Evolutionary conservation across 441 rosid species (phyloP), one percentile per base, ranked within the genome.

Genomic region (Manihot esculenta): DNA sequence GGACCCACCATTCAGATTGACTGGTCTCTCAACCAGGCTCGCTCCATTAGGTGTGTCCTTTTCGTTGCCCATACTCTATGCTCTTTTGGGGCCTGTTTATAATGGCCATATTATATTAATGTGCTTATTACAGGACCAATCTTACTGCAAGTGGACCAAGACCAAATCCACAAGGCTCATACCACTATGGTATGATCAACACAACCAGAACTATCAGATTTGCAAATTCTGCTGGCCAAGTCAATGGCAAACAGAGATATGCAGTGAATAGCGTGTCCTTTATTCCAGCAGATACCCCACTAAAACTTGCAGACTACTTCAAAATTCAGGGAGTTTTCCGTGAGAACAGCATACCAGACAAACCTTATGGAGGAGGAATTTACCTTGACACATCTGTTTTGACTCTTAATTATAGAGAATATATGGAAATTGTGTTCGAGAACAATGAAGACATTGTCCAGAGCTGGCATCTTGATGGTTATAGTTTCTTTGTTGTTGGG

Each of bases 121-220:
- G 59, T 65, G 45, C 9, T 41, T 13, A 27, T 79, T 82, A 59
- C 86, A 92, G 99, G 87, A 85, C 97, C 64, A 92, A 94, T 75
- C 92, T 94, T 49, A 89, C 97, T 5, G 99, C 99, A 21, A 94
- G 99, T 80, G 99, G 98, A 71, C 98, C 99, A 47, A 85, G 99
- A 77, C 99, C 99, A 41, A 94, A 92, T 78, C 99, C 99, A 2
- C 99, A 94, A 73, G 98, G 99, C 1, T 90, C 99, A 44, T 94
- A 94, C 88, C 99, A 94, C 77, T 94, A 94, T 57, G 99, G 99
- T 18, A 80, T 90, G 74, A 85, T 94, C 66, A 92, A 90, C 78
- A 86, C 89, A 12, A 84, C 84, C 27, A 86, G 82, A 81, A 94
- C 98, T 30, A 83, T 94, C 79, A 79, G 78, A 47, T 75, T 94